phyloP scores from a whole-genome alignment of 176 grass and related monocot species.

The Bothriochloa decipiens region DNA sequence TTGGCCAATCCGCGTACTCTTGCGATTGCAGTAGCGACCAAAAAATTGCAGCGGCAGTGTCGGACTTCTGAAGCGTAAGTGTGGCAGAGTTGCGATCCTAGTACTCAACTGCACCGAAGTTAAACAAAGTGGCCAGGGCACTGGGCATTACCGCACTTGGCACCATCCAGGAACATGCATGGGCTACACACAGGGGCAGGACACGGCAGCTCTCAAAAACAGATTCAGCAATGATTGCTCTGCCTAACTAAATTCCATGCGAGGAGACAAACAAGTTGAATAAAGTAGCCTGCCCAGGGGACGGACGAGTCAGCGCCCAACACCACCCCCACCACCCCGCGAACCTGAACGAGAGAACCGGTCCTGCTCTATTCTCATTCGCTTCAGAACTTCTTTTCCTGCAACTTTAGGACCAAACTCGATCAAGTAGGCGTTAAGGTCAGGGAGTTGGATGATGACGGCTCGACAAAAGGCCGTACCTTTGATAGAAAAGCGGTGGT shows the following conservation, averaged over 20 bases:
- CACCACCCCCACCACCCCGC: too few species aligned
- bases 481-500: not conserved
- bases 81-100: conserved; percentile 17
- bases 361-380: too few species aligned
- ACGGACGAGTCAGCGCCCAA: too few species aligned
- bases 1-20: not conserved
- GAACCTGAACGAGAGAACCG: too few species aligned
- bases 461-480: conserved; percentile 14
- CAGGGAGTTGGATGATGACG: not conserved
- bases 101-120: conserved; percentile 26
- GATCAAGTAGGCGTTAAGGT: conserved; percentile 24
- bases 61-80: not conserved
- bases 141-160: not conserved
- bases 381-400: too few species aligned
- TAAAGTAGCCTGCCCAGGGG: too few species aligned
- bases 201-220: conserved; percentile 39
- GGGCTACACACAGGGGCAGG: conserved; percentile 1
- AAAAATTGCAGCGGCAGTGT: not conserved
- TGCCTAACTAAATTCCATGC: conserved; percentile 41
- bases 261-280: not conserved
- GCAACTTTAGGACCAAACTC: conserved; percentile 17
- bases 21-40: not conserved
- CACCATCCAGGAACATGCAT: conserved; percentile 23
- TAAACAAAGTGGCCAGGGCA: not conserved
- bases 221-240: conserved; percentile 47